Conservation (phyloP, 108 stramenopile genomes). For the Cyclotella choctawhatcheeana region DNA sequence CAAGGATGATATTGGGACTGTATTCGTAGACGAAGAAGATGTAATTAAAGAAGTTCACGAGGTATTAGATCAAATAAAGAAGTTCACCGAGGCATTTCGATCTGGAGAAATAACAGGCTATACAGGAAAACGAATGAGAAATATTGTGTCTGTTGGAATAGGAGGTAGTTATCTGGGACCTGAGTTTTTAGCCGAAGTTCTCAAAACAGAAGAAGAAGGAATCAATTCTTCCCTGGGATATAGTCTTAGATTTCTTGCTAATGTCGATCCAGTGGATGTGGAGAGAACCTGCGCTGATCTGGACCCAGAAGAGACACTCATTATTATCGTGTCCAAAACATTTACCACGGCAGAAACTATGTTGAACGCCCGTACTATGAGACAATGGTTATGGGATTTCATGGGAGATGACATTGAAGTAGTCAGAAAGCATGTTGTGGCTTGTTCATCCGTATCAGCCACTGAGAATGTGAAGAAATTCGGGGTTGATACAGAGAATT, state of each 20-base stretch:
- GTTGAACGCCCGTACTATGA: slow-evolving; percentile 97
- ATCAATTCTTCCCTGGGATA: slow-evolving; percentile 87
- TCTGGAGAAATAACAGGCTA: slow-evolving; percentile 89
- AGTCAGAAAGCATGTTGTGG: slow-evolving; percentile 96
- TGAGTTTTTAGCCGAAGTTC: slow-evolving; percentile 95
- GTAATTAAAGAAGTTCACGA: slow-evolving; percentile 92
- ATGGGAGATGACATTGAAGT: slow-evolving; percentile 92
- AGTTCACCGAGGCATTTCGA: slow-evolving; percentile 91
- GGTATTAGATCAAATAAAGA: slow-evolving; percentile 89
- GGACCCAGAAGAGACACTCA: slow-evolving; percentile 91
- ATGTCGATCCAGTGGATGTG: slow-evolving; percentile 99
- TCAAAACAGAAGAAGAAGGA: slow-evolving; percentile 94
- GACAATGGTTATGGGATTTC: slow-evolving; percentile 97
- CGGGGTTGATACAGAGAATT: slow-evolving; percentile 89
- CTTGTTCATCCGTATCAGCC: slow-evolving; percentile 81
- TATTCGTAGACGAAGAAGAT: slow-evolving; percentile 90
- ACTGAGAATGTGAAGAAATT: slow-evolving; percentile 82
- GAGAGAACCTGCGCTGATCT: slow-evolving; percentile 93
- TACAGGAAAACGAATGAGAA: slow-evolving; percentile 94
- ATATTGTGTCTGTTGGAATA: slow-evolving; percentile 97
- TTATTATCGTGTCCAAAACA: slow-evolving; percentile 98
- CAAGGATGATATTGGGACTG: slow-evolving; percentile 55
- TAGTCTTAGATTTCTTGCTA: slow-evolving; percentile 93
- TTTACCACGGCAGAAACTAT: slow-evolving; percentile 99
- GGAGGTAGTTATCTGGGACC: slow-evolving; percentile 98